Conservation (phyloP, 257 asterid species). For the Solanum commersonii region DNA sequence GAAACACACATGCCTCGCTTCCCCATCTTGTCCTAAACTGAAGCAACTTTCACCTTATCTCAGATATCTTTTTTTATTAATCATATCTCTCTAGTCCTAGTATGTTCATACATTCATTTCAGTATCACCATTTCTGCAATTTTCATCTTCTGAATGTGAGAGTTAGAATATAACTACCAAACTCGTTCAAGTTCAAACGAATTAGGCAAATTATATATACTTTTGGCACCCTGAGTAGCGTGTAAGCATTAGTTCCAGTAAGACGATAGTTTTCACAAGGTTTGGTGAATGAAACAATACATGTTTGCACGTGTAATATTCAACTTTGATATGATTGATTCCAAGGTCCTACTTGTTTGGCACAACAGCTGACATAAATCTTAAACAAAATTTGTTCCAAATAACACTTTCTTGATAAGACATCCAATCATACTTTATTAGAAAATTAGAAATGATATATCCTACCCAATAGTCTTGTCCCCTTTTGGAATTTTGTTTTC, state of each 20-base stretch:
- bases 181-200: neutral
- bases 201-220: neutral
- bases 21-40: neutral
- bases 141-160: neutral
- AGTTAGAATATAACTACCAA: neutral
- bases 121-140: neutral
- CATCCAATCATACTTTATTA: neutral
- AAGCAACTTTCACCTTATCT: neutral
- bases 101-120: neutral
- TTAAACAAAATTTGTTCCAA: slow-evolving; percentile 1
- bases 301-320: neutral
- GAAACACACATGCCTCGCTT: neutral
- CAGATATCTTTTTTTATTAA: too few relatives aligned
- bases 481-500: slow-evolving; percentile 8
- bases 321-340: neutral
- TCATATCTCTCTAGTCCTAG: neutral
- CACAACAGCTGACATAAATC: neutral
- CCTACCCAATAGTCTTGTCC: neutral
- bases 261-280: neutral
- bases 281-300: neutral
- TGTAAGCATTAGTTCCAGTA: neutral
- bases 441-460: neutral
- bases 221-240: neutral
- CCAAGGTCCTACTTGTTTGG: slow-evolving; percentile 11
- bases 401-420: neutral